Conservation (phyloP, 2,329 filamentous ascomycete species). For the Rugonectria rugulosa region DNA sequence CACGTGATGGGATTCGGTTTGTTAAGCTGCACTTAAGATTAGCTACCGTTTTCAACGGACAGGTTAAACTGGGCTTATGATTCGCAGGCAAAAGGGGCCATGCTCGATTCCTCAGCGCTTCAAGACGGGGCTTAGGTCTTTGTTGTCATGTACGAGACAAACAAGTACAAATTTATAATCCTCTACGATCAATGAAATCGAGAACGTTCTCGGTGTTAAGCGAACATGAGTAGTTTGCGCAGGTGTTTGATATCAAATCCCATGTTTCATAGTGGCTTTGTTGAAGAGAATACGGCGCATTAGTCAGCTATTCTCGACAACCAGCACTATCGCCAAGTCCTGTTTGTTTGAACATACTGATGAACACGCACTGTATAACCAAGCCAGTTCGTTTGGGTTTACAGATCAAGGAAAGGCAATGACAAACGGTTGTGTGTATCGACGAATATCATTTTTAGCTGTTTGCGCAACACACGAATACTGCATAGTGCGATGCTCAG, state of each 20-base stretch:
- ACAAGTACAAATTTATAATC: background rate
- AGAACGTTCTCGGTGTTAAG: constrained; percentile 31
- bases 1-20: constrained; percentile 40
- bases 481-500: too few species aligned
- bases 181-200: constrained; percentile 16
- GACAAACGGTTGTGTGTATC: background rate
- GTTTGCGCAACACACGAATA: too few species aligned
- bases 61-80: constrained; percentile 11
- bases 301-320: background rate
- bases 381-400: too few species aligned
- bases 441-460: too few species aligned
- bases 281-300: too few species aligned
- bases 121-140: background rate
- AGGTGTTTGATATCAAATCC: too few species aligned
- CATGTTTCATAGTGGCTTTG: too few species aligned
- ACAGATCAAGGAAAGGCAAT: too few species aligned
- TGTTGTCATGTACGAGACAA: background rate
- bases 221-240: too few species aligned
- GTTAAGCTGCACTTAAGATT: constrained; percentile 14
- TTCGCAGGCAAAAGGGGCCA: background rate
- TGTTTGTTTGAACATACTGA: too few species aligned
- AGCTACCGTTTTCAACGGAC: background rate
- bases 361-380: too few species aligned
- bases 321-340: too few species aligned
- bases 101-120: constrained; percentile 16